Evolutionary conservation across 2,329 filamentous ascomycete species (phyloP).

Genomic region (Stagonosporopsis tanaceti): DNA sequence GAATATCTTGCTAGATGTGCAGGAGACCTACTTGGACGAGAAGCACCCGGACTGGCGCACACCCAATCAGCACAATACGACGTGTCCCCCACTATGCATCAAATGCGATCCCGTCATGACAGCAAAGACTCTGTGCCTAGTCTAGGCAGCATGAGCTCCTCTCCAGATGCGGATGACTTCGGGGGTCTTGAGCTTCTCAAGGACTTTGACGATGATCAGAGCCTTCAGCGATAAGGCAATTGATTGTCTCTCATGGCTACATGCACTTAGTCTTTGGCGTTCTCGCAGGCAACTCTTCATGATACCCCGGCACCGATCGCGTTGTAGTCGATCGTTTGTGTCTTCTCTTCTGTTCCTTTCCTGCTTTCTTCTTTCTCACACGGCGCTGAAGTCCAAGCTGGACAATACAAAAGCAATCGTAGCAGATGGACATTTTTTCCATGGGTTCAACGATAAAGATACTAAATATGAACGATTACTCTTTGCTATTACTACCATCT

Average conservation of each 20-base stretch:
- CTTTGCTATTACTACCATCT: too few relatives aligned
- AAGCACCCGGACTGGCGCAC: constrained; percentile 18
- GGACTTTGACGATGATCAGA: constrained; percentile 35
- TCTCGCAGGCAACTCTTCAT: constrained; percentile 12
- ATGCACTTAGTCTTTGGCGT: neutral
- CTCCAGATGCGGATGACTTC: constrained; percentile 29
- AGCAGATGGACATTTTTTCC: neutral
- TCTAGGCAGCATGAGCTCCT: constrained; percentile 19
- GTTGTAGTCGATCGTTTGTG: neutral
- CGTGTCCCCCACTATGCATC: neutral
- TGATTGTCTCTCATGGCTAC: neutral
- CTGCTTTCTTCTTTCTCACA: neutral
- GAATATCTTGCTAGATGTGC: constrained; percentile 49
- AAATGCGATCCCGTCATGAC: constrained; percentile 19
- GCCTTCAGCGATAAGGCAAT: neutral
- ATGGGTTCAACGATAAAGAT: neutral
- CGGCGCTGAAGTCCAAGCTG: neutral
- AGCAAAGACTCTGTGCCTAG: constrained; percentile 26
- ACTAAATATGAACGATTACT: neutral
- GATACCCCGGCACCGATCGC: constrained; percentile 13
- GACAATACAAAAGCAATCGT: neutral
- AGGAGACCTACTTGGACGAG: constrained; percentile 44
- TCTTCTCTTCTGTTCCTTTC: neutral
- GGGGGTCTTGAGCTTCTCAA: constrained; percentile 45
- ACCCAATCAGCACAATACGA: constrained; percentile 9